phyloP scores from a whole-genome alignment of 2,329 filamentous ascomycete genomes.

The Aspergillus novofumigatus region DNA sequence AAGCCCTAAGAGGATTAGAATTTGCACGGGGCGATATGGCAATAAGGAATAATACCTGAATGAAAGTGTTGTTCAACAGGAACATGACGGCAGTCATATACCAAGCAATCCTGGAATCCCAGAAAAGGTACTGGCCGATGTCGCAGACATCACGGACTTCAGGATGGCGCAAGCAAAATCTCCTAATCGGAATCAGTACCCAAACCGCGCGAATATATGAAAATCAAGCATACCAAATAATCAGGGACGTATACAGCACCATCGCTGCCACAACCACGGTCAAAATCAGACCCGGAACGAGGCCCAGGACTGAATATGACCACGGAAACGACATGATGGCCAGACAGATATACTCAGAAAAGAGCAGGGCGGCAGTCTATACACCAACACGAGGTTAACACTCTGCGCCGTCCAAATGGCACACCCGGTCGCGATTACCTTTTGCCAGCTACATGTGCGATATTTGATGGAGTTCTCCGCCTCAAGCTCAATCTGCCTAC shows the following conservation, averaged over 20 bases:
- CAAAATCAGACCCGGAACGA: constrained; percentile 81
- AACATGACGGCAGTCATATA: constrained; percentile 77
- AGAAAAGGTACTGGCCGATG: constrained; percentile 93
- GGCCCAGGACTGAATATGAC: constrained; percentile 81
- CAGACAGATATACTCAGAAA: constrained; percentile 93
- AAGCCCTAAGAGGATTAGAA: constrained; percentile 53
- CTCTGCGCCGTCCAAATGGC: background rate
- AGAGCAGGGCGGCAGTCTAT: constrained; percentile 79
- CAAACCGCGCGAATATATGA: constrained; percentile 2
- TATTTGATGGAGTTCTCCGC: constrained; percentile 80
- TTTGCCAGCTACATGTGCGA: constrained; percentile 89
- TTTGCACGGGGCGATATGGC: background rate
- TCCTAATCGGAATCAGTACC: constrained; percentile 52
- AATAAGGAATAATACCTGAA: constrained; percentile 52
- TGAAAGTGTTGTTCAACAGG: constrained; percentile 89
- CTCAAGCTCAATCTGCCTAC: constrained; percentile 72
- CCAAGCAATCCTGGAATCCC: constrained; percentile 70
- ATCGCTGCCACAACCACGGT: constrained; percentile 72
- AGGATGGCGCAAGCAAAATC: constrained; percentile 86
- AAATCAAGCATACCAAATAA: constrained; percentile 50
- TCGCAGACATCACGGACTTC: constrained; percentile 92
- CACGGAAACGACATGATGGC: constrained; percentile 94
- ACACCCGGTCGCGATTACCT: constrained; percentile 47
- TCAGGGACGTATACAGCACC: constrained; percentile 77
- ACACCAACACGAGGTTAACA: constrained; percentile 4